Conservation (phyloP, 2,329 filamentous ascomycete genomes). For the Leptographium radiaticola region DNA sequence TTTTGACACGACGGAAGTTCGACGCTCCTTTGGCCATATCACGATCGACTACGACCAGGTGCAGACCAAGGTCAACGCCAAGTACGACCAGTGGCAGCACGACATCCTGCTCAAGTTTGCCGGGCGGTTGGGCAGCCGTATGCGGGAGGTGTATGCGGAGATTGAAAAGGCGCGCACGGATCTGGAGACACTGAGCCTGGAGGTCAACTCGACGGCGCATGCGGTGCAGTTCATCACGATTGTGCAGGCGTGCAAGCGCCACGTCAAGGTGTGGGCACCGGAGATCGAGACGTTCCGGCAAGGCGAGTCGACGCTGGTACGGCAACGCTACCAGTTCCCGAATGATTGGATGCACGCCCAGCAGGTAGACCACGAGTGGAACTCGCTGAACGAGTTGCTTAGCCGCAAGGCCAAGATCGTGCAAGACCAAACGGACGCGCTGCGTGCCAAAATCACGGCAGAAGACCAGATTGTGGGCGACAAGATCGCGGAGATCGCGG, state of each 20-base stretch:
- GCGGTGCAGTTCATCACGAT: conserved; percentile 98
- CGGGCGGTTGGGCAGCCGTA: conserved; percentile 71
- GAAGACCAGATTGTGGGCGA: conserved; percentile 86
- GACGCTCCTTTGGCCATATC: conserved; percentile 82
- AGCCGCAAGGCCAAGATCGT: conserved; percentile 90
- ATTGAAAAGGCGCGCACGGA: conserved; percentile 83
- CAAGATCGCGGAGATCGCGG: conserved; percentile 73
- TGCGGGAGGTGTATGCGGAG: conserved; percentile 85
- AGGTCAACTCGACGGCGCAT: conserved; percentile 89
- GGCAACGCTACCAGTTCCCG: conserved; percentile 88
- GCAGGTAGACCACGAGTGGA: conserved; percentile 94
- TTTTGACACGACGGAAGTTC: conserved; percentile 94
- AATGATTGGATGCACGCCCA: conserved; percentile 92
- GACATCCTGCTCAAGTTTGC: conserved; percentile 94
- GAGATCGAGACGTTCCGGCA: conserved; percentile 94
- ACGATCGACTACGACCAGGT: conserved; percentile 98
- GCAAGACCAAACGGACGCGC: conserved; percentile 86
- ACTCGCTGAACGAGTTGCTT: conserved; percentile 81
- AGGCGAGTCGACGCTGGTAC: conserved; percentile 80
- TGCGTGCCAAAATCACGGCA: conserved; percentile 86
- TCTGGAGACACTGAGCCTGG: conserved; percentile 81
- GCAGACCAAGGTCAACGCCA: conserved; percentile 95
- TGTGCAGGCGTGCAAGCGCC: conserved; percentile 89
- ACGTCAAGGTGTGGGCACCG: conserved; percentile 85
- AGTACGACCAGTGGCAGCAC: conserved; percentile 99